phyloP scores from a whole-genome alignment of 805 yeast genomes.

The Priceomyces carsonii region DNA sequence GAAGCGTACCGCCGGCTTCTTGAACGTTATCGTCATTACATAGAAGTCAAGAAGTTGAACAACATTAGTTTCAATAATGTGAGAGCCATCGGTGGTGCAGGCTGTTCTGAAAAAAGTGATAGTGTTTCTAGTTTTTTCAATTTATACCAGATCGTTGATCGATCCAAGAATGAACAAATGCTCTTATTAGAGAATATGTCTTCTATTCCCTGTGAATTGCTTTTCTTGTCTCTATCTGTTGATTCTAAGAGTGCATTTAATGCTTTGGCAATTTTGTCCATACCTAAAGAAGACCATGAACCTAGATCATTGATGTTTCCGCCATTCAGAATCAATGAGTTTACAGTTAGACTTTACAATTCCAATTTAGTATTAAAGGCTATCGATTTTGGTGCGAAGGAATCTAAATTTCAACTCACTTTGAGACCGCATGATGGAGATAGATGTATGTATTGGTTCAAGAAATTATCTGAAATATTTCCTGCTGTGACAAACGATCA shows the following conservation, averaged over 20 bases:
- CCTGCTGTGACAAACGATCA: slow-evolving; percentile 31
- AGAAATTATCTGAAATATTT: slow-evolving; percentile 31
- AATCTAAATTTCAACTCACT: slow-evolving; percentile 10
- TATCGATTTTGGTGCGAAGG: slow-evolving; percentile 18
- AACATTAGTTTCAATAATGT: slow-evolving; percentile 38
- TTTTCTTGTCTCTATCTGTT: slow-evolving; percentile 32
- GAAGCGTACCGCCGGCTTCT: slow-evolving; percentile 17
- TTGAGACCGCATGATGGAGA: slow-evolving; percentile 15
- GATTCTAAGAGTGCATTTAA: slow-evolving; percentile 20
- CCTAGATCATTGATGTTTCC: slow-evolving; percentile 39
- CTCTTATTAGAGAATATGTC: slow-evolving; percentile 12
- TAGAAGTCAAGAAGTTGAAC: slow-evolving; percentile 22
- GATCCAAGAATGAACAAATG: slow-evolving; percentile 27
- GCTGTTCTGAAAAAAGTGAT: slow-evolving; percentile 4
- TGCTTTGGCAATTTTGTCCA: slow-evolving; percentile 37
- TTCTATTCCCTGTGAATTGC: slow-evolving; percentile 26
- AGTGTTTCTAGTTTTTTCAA: slow-evolving; percentile 41
- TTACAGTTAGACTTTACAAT: slow-evolving; percentile 20
- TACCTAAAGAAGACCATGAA: slow-evolving; percentile 15
- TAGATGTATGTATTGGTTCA: slow-evolving; percentile 29
- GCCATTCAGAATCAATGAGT: slow-evolving; percentile 42
- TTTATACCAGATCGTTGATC: slow-evolving; percentile 33
- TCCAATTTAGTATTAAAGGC: slow-evolving; percentile 13
- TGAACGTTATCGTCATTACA: slow-evolving; percentile 11
- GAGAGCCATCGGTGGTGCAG: slow-evolving; percentile 24